These are phyloP conservation scores for Candida michaelii DNA, from an alignment of 805 yeast genomes.

Conservation along the genomic window DNA sequence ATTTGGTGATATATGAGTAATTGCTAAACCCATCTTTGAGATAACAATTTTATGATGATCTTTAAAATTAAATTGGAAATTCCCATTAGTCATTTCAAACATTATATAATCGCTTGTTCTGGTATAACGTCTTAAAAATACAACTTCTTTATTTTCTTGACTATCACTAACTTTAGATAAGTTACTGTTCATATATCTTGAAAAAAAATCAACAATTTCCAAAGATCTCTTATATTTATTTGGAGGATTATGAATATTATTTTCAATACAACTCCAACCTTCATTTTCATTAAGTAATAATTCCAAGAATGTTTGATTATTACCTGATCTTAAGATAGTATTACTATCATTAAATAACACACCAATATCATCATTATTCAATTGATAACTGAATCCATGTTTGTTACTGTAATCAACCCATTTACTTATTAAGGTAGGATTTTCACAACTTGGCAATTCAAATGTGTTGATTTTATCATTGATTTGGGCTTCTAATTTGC, in stretches of 20 bases:
- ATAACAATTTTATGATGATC: constrained; percentile 90
- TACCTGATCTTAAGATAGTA: constrained; percentile 70
- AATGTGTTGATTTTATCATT: constrained; percentile 31
- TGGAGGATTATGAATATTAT: constrained; percentile 44
- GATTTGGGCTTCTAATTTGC: constrained; percentile 41
- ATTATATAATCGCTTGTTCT: constrained; percentile 78
- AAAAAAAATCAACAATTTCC: constrained; percentile 84
- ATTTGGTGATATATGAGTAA: constrained; percentile 80
- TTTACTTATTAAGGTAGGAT: constrained; percentile 77
- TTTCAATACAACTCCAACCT: constrained; percentile 48
- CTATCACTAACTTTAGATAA: constrained; percentile 76
- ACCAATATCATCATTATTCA: constrained; percentile 87
- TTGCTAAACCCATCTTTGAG: constrained; percentile 69
- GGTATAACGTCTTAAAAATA: constrained; percentile 78
- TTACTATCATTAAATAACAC: constrained; percentile 85
- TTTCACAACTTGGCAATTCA: constrained; percentile 45
- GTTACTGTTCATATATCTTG: constrained; percentile 89
- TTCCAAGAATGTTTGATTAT: constrained; percentile 65
- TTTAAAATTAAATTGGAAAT: constrained; percentile 90
- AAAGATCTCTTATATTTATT: constrained; percentile 63
- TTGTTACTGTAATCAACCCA: constrained; percentile 98
- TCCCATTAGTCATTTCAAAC: constrained; percentile 92
- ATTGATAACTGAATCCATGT: constrained; percentile 92
- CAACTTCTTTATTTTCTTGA: constrained; percentile 61
- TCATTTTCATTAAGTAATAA: constrained; percentile 45